A percentile compares a stretch with the other conserved stretches of the same genome.
Conservation (phyloP, 148 eudicot genomes). For the Agrostemma githago region DNA sequence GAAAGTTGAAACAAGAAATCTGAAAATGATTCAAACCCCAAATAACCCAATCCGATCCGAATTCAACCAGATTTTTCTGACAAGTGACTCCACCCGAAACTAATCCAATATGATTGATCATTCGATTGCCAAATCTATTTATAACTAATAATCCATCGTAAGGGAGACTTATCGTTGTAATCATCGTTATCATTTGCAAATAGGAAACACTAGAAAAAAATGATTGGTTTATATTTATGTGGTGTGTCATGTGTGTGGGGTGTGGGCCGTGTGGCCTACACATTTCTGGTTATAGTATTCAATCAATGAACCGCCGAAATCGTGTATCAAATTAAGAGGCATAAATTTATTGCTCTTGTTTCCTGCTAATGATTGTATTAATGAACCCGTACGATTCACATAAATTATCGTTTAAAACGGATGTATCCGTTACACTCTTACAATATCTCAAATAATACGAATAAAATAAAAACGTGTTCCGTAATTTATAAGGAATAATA, state of each 20-base stretch:
- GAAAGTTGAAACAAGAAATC: too few relatives aligned
- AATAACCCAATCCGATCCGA: too few relatives aligned
- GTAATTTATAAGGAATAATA: too few relatives aligned
- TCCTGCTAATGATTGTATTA: neutral
- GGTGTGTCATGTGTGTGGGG: neutral
- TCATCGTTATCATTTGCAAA: slow-evolving; percentile 8
- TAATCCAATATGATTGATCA: too few relatives aligned
- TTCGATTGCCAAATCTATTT: too few relatives aligned
- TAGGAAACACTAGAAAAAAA: neutral
- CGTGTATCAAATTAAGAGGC: slow-evolving; percentile 15
- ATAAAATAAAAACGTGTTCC: too few relatives aligned
- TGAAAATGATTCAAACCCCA: too few relatives aligned
- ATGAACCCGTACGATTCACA: neutral
- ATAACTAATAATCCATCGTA: neutral
- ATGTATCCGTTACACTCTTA: too few relatives aligned
- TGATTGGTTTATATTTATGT: slow-evolving; percentile 3
- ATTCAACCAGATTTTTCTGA: too few relatives aligned
- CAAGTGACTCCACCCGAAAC: too few relatives aligned
- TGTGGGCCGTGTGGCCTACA: neutral
- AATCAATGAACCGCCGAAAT: slow-evolving; percentile 21
- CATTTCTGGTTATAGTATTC: slow-evolving; percentile 9
- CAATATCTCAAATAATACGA: too few relatives aligned
- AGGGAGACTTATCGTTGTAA: neutral
- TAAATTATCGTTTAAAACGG: too few relatives aligned
- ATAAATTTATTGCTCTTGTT: slow-evolving; percentile 11